Conservation (phyloP, 805 yeast species). For the Teunomyces funiuensis region DNA sequence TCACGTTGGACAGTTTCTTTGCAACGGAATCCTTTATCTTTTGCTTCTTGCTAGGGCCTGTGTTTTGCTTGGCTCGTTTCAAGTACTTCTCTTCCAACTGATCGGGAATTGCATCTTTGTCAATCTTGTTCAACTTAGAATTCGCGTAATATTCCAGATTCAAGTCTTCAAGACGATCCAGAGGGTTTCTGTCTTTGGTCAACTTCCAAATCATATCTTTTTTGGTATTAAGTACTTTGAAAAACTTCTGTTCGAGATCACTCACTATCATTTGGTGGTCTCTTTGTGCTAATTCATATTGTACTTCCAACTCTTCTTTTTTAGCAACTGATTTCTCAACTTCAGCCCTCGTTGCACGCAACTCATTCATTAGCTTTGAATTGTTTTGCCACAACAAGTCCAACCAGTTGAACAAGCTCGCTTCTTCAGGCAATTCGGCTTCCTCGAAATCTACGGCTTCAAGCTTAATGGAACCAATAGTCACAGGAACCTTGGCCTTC, state of each 20-base stretch:
- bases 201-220: constrained; percentile 32
- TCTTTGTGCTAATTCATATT: constrained; percentile 12
- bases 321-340: constrained; percentile 5
- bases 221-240: constrained; percentile 27
- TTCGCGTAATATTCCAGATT: constrained; percentile 16
- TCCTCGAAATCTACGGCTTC: constrained; percentile 18
- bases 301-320: constrained; percentile 10
- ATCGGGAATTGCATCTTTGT: constrained; percentile 19
- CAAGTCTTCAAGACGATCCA: constrained; percentile 13
- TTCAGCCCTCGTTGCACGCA: constrained; percentile 3
- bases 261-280: constrained; percentile 19
- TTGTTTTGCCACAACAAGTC: constrained; percentile 17
- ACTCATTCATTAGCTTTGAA: constrained; percentile 7
- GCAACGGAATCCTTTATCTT: constrained; percentile 5
- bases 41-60: constrained; percentile 9
- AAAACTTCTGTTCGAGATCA: constrained; percentile 28
- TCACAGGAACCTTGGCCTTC: constrained; percentile 22
- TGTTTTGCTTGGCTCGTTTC: constrained; percentile 15
- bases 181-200: constrained; percentile 8
- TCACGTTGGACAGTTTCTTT: constrained; percentile 10
- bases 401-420: constrained; percentile 29
- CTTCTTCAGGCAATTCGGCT: constrained; percentile 12
- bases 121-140: constrained; percentile 16
- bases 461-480: constrained; percentile 25
- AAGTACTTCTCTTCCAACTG: constrained; percentile 16